Evolutionary conservation across 163 green algal genomes (phyloP), one percentile per base, ranked within the genome.

Genomic region (Volvox carteri): DNA sequence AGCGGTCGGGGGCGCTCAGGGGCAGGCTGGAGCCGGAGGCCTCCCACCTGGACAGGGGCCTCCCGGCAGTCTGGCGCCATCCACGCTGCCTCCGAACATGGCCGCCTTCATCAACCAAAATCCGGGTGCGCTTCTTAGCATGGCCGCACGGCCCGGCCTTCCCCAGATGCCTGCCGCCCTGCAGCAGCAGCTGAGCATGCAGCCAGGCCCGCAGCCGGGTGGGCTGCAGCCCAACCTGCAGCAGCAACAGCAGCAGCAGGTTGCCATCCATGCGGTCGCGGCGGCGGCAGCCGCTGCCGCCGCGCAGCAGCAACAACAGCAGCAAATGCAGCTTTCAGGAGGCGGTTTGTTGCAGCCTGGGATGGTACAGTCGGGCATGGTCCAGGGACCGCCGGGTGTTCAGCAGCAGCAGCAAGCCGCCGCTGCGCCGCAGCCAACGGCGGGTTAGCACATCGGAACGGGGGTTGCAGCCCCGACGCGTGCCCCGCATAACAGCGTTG

Each of bases 151-250:
- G 28, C 83, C 83, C 1, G 83, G 83, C 23, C 67, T 88, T 67
- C 67, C 48, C 25, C 46, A 68, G 62, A 78, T 87, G 80, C 60
- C 79, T 44, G n/a, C 21, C 6, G 68, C 33, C 1, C 8, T 88
- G 48, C 83, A 77, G 35, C 81, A 79, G 67, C 81, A 87, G 48
- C 62, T 54, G 7, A 58, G 46, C 25, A 88, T 88, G 83, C 83
- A 81, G 50, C 68, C 83, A 0, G 83, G 83, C 23, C 18, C 65
- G 46, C 81, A 79, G 65, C 81, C 81, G 14, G 81, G 79, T 25
- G 60, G 46, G 11, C 8, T 87, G 62, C 62, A 37, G 44, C 30
- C 79, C 62, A 70, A 54, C 79, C 62, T 87, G 81, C 78, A 86
- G 78, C 78, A 75, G 54, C 56, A 68, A 48, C 75, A 42, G 44